Conservation (phyloP, 208 protist species). For the Herpetomonas tarakana region DNA sequence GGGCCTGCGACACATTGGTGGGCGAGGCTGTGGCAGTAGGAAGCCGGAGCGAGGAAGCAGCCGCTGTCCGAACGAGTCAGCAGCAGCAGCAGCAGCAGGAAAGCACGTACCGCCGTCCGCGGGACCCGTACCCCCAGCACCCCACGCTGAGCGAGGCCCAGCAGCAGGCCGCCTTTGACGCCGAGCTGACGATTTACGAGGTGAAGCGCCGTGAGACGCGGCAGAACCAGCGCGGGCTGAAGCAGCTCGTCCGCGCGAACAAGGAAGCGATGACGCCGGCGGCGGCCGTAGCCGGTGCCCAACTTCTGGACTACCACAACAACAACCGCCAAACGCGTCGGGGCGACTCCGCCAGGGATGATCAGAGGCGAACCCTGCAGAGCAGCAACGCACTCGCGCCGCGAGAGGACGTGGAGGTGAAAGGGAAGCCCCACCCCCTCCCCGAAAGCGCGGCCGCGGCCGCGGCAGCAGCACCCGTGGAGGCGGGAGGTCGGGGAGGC, state of each 20-base stretch:
- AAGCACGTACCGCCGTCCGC: neutral
- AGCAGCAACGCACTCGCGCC: no score
- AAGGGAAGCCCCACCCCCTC: no score
- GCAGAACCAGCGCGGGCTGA: slow-evolving; percentile 12
- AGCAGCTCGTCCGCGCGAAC: slow-evolving; percentile 6
- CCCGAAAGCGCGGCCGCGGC: no score
- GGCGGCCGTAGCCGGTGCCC: slow-evolving; percentile 9
- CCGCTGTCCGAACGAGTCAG: no score
- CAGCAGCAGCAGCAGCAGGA: neutral
- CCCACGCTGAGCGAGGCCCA: slow-evolving; percentile 9
- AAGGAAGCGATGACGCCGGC: slow-evolving; percentile 16
- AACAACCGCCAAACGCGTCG: slow-evolving; percentile 12
- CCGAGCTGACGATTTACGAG: slow-evolving; percentile 21
- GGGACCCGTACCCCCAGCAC: neutral
- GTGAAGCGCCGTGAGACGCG: slow-evolving; percentile 18
- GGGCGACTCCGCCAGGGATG: no score
- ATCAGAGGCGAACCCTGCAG: slow-evolving; percentile 4
- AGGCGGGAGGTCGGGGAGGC: no score
- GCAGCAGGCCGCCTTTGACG: slow-evolving; percentile 19
- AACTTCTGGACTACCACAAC: neutral
- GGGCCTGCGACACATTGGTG: no score
- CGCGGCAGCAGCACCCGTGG: no score
- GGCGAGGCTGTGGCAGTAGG: no score
- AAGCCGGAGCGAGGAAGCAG: no score
- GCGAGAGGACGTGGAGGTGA: no score